These are phyloP conservation scores for Tillandsia fasciculata DNA, from an alignment of 176 grass and related monocot genomes.

Conservation along the genomic window DNA sequence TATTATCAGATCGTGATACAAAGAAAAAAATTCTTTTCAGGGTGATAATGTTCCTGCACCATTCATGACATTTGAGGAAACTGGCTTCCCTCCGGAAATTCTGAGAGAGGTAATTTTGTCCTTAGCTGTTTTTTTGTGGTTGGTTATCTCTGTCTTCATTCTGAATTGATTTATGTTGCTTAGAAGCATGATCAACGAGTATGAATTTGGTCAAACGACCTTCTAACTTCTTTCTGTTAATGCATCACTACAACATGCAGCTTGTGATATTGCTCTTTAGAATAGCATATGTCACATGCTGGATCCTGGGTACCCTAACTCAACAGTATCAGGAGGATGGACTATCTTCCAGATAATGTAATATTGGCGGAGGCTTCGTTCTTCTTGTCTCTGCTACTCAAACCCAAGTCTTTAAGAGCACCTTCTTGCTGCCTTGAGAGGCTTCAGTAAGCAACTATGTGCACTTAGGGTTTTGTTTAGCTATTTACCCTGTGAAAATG, in stretches of 20 bases:
- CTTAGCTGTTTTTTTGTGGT: slow-evolving; percentile 7
- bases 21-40: slow-evolving; percentile 23
- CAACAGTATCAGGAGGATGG: slow-evolving; percentile 47
- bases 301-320: slow-evolving; percentile 31
- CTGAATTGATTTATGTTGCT: not conserved
- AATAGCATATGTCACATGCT: slow-evolving; percentile 32
- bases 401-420: slow-evolving; percentile 47
- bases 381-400: slow-evolving; percentile 78
- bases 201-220: not conserved
- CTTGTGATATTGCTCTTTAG: slow-evolving; percentile 16
- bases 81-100: slow-evolving; percentile 93
- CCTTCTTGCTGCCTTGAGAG: slow-evolving; percentile 52
- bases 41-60: slow-evolving; percentile 87
- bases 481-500: slow-evolving; percentile 24
- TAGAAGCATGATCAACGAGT: not conserved
- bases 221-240: not conserved
- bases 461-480: slow-evolving; percentile 52
- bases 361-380: slow-evolving; percentile 67
- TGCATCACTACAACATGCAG: not conserved
- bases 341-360: slow-evolving; percentile 60
- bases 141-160: slow-evolving; percentile 1
- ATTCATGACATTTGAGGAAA: slow-evolving; percentile 97
- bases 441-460: slow-evolving; percentile 92
- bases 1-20: slow-evolving; percentile 5
- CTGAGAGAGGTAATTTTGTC: slow-evolving; percentile 79